Evolutionary conservation across 2,329 filamentous ascomycete genomes (phyloP), one percentile per base, ranked within the genome.

Genomic region (Cryphonectria nitschkei): DNA sequence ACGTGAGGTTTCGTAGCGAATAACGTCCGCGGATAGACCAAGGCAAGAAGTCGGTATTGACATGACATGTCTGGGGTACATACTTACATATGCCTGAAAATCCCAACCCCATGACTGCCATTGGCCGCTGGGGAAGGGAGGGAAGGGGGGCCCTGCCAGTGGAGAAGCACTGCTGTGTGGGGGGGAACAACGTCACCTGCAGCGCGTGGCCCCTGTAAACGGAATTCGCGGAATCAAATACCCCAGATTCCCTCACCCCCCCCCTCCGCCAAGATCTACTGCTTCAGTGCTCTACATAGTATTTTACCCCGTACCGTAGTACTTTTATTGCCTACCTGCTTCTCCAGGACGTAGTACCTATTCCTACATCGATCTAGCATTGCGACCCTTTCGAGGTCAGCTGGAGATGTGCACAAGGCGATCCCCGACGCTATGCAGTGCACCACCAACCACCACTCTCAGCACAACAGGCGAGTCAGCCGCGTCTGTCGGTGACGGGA

Each of bases 21-120:
- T 5, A 43, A 16, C 32, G 4, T 22, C 56, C 4, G 26, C 29
- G 32, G 34, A n/a, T 9, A 22, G 58, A 39, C 58, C 32, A 37
- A 37, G n/a, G 16, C 19, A 61, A 39, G 32, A 61, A n/a, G 58
- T 39, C 32, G 58, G 46, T 50, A n/a, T n/a, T 43, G 46, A 50
- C 46, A 50, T 58, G 54, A 58, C 58, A 61, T 61, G 19, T 39
- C 39, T 61, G 32, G 58, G 58, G 32, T 61, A n/a, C 58, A 61
- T 58, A 50, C n/a, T 19, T 61, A n/a, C 58, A 61, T 58, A 50
- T 50, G 46, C 46, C n/a, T 19, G 34, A 58, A 7, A 16, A 4
- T 14, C 58, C 34, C 2, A 61, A 37, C 58, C 29, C 7, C 34
- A 16, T 13, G 14, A 19, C 56, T 16, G 19, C 37, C 29, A 61